Conservation (phyloP, 2,329 filamentous ascomycete species). For the Ceratocystis colombiana region DNA sequence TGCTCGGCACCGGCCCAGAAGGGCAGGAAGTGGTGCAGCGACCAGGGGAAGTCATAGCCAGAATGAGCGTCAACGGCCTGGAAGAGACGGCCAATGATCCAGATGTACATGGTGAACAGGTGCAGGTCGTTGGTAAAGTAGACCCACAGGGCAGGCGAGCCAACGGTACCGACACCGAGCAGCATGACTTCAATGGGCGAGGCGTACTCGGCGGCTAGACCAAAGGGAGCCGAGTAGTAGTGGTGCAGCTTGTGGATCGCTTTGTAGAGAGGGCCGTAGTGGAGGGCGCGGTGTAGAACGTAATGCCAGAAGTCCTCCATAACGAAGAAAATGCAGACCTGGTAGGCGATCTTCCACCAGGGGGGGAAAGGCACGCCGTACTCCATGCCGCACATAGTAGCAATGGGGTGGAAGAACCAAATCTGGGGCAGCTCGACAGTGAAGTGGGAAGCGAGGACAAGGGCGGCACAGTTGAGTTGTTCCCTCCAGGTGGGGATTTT, state of each 20-base stretch:
- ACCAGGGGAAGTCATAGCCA: constrained; percentile 98
- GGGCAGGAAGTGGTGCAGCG: constrained; percentile 84
- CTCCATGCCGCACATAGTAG: constrained; percentile 79
- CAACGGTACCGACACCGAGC: constrained; percentile 77
- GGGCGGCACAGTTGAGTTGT: constrained; percentile 86
- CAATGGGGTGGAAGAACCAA: constrained; percentile 97
- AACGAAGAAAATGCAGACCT: constrained; percentile 90
- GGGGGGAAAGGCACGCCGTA: constrained; percentile 85
- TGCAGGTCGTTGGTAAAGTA: constrained; percentile 77
- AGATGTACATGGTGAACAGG: constrained; percentile 93
- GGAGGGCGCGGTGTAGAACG: constrained; percentile 85
- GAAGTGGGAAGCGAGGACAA: constrained; percentile 91
- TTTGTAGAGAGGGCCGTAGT: constrained; percentile 93
- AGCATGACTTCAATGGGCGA: constrained; percentile 96
- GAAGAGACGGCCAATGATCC: constrained; percentile 87
- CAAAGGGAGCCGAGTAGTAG: constrained; percentile 95
- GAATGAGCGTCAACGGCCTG: constrained; percentile 97
- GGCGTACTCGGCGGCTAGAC: constrained; percentile 91
- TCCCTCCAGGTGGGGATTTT: constrained; percentile 90
- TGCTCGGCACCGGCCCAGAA: constrained; percentile 97
- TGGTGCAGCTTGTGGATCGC: constrained; percentile 98
- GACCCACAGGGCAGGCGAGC: constrained; percentile 73
- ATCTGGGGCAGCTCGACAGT: constrained; percentile 97
- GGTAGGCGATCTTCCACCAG: constrained; percentile 73
- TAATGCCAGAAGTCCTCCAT: constrained; percentile 98